These are phyloP conservation scores for Ananas comosus DNA, from an alignment of 176 grass and related monocot genomes.

Conservation along the genomic window DNA sequence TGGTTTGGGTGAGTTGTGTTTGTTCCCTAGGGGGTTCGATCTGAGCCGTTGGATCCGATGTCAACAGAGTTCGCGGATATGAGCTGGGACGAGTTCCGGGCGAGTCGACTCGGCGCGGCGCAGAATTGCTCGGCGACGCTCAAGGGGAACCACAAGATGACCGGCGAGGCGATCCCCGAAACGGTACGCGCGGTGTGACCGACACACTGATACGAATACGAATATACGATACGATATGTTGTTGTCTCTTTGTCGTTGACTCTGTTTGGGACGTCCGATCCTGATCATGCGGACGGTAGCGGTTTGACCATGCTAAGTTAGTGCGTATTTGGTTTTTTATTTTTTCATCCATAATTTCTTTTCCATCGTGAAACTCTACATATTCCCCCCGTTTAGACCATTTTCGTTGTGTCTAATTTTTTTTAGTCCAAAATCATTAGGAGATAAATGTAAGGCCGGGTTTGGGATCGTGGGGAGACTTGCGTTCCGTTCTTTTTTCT, in stretches of 20 bases:
- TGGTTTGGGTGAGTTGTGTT: not conserved
- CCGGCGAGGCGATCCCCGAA: constrained; percentile 41
- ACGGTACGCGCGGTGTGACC: constrained; percentile 33
- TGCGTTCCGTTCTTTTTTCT: no score
- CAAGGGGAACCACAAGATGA: constrained; percentile 70
- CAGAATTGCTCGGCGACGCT: constrained; percentile 96
- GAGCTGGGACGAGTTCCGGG: constrained; percentile 93
- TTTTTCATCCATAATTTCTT: no score
- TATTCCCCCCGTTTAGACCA: no score
- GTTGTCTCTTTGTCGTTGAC: not conserved
- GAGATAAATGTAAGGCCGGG: no score
- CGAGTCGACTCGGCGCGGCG: constrained; percentile 58
- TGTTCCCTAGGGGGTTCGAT: not conserved
- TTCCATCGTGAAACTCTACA: no score
- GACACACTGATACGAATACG: not conserved
- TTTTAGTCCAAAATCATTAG: no score
- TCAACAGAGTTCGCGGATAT: constrained; percentile 68
- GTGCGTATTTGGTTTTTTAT: no score
- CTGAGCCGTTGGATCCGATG: constrained; percentile 1
- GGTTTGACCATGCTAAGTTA: no score
- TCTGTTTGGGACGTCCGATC: no score
- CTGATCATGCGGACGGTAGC: no score
- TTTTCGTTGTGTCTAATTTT: no score
- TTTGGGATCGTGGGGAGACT: no score
- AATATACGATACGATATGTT: not conserved